A percentile compares a stretch with the other conserved stretches of the same genome.
These are phyloP conservation scores for Phytophthora ohioensis DNA, from an alignment of 352 stramenopile species.

Conservation along the genomic window DNA sequence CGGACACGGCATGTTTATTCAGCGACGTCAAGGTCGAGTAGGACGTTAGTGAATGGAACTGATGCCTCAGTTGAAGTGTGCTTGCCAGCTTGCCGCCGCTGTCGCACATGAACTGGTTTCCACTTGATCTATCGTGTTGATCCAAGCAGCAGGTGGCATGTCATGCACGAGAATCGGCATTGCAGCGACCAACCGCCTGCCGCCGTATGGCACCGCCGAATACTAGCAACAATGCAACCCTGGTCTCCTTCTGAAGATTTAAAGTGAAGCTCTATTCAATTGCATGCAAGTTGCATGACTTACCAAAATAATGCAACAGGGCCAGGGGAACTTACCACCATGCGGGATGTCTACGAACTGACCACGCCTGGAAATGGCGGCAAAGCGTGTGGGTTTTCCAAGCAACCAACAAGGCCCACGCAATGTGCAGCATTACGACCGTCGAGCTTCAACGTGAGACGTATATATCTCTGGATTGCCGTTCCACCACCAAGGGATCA, in stretches of 20 bases:
- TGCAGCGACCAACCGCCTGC: not conserved
- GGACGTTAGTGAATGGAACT: too few relatives aligned
- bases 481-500: not conserved
- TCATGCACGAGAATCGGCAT: not conserved
- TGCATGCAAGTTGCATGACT: not conserved
- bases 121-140: constrained; percentile 1
- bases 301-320: not conserved
- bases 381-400: not conserved
- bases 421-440: constrained; percentile 1
- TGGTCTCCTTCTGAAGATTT: not conserved
- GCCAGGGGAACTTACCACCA: not conserved
- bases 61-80: not conserved
- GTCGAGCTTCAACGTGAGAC: not conserved
- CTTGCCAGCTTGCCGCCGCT: not conserved
- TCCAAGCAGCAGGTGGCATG: not conserved
- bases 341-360: not conserved
- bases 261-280: not conserved
- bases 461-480: not conserved
- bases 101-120: constrained; percentile 1
- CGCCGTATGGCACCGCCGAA: not conserved
- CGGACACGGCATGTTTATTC: too few relatives aligned
- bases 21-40: too few relatives aligned
- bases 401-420: not conserved
- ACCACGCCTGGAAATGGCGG: not conserved
- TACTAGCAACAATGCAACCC: not conserved